A percentile compares a stretch with the other conserved stretches of the same genome.
These are phyloP conservation scores for Alternaria brassicae DNA, from an alignment of 2,329 filamentous ascomycete species.

Conservation along the genomic window DNA sequence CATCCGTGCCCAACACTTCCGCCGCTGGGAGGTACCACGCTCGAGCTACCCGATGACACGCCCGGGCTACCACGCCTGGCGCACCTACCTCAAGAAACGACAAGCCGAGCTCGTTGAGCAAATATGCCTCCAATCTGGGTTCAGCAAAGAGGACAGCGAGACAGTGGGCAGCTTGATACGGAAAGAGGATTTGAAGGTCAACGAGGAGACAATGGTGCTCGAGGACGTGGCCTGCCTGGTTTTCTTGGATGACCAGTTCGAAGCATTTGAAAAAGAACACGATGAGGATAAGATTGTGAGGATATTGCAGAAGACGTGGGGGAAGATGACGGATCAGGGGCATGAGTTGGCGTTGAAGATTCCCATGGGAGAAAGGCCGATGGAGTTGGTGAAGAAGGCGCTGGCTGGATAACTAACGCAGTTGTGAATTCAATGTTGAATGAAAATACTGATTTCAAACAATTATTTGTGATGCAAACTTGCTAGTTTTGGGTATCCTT, in stretches of 20 bases:
- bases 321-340: conserved; percentile 50
- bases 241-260: conserved; percentile 86
- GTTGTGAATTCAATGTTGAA: background rate
- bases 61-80: conserved; percentile 80
- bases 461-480: background rate
- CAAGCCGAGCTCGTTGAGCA: conserved; percentile 67
- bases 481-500: background rate
- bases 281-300: conserved; percentile 79
- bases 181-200: conserved; percentile 74
- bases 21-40: conserved; percentile 83
- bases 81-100: conserved; percentile 73
- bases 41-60: conserved; percentile 75
- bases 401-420: conserved; percentile 32
- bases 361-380: conserved; percentile 38
- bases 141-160: conserved; percentile 61
- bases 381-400: conserved; percentile 44
- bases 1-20: conserved; percentile 84
- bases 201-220: conserved; percentile 74
- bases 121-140: conserved; percentile 63
- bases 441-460: background rate
- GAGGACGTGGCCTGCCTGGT: conserved; percentile 89
- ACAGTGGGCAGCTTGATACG: conserved; percentile 75
- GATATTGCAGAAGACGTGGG: conserved; percentile 52
- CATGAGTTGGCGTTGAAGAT: conserved; percentile 46
- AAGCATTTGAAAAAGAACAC: conserved; percentile 74